A percentile compares a stretch with the other conserved stretches of the same genome.
Conservation (phyloP, 2,329 filamentous ascomycete genomes). For the Coleophoma cylindrospora region DNA sequence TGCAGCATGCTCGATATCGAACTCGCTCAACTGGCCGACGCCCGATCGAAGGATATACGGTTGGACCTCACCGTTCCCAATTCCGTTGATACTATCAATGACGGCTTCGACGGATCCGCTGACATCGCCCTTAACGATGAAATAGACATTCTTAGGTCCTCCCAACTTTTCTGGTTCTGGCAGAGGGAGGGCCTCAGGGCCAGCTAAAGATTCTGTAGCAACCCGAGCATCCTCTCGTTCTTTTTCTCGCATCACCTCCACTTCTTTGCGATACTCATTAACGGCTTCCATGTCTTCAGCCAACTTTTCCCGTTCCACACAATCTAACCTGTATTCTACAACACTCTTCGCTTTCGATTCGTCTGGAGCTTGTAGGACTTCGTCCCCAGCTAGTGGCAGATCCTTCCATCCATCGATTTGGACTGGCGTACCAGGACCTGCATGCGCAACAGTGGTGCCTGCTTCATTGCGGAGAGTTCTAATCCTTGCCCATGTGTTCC, state of each 20-base stretch:
- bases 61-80: slow-evolving; percentile 81
- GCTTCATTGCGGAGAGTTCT: slow-evolving; percentile 80
- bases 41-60: slow-evolving; percentile 71
- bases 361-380: slow-evolving; percentile 75
- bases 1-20: slow-evolving; percentile 82
- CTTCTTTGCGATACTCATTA: slow-evolving; percentile 55
- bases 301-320: slow-evolving; percentile 60
- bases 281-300: slow-evolving; percentile 71
- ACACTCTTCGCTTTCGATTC: slow-evolving; percentile 77
- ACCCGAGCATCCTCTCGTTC: slow-evolving; percentile 49
- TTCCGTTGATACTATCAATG: slow-evolving; percentile 65
- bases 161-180: slow-evolving; percentile 28
- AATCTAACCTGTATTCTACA: slow-evolving; percentile 69
- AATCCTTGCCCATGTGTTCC: slow-evolving; percentile 83
- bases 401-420: slow-evolving; percentile 95
- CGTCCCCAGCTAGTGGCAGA: slow-evolving; percentile 78
- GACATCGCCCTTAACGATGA: slow-evolving; percentile 90
- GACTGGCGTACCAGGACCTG: slow-evolving; percentile 81
- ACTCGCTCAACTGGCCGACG: slow-evolving; percentile 77
- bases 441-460: slow-evolving; percentile 65
- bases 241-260: slow-evolving; percentile 56
- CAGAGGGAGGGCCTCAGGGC: slow-evolving; percentile 19
- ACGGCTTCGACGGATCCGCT: slow-evolving; percentile 92
- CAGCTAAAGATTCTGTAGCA: slow-evolving; percentile 34
- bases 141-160: slow-evolving; percentile 58